phyloP scores from a whole-genome alignment of 345 rosid species.

The Euphorbia lathyris region DNA sequence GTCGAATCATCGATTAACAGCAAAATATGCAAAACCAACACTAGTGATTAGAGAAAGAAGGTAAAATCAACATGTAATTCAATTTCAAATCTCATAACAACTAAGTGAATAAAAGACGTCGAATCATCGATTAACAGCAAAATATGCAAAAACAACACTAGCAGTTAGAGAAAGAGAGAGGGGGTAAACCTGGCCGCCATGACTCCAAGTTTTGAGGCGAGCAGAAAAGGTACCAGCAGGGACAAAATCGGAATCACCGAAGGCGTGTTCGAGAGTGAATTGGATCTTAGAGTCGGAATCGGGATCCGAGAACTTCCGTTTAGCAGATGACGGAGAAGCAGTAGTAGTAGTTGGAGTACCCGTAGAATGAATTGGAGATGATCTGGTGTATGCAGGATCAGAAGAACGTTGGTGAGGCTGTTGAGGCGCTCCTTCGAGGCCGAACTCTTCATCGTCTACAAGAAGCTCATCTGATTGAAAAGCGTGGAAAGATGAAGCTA shows the following conservation, averaged over 20 bases:
- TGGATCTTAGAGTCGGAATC: constrained; percentile 95
- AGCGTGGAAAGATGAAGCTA: constrained; percentile 22
- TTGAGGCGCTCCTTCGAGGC: constrained; percentile 51
- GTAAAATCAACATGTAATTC: too few species aligned
- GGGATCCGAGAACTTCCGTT: constrained; percentile 63
- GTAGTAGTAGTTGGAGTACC: background rate
- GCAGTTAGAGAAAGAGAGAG: too few species aligned
- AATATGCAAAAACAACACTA: too few species aligned
- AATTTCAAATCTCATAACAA: too few species aligned
- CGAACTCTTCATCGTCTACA: constrained; percentile 79
- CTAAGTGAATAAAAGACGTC: too few species aligned
- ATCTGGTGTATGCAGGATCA: constrained; percentile 34
- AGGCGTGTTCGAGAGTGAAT: constrained; percentile 84
- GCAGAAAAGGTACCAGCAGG: constrained; percentile 90
- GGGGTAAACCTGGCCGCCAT: constrained; percentile 70
- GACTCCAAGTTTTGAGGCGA: constrained; percentile 79
- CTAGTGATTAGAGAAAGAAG: too few species aligned
- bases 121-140: too few species aligned
- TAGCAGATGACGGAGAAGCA: constrained; percentile 33
- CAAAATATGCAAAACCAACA: background rate
- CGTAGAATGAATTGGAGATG: constrained; percentile 31
- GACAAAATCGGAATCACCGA: constrained; percentile 77
- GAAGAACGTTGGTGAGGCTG: constrained; percentile 33
- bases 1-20: background rate
- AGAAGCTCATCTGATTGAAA: constrained; percentile 90